Evolutionary conservation across 805 yeast genomes (phyloP).

Genomic region (Scheffersomyces stipitis): DNA sequence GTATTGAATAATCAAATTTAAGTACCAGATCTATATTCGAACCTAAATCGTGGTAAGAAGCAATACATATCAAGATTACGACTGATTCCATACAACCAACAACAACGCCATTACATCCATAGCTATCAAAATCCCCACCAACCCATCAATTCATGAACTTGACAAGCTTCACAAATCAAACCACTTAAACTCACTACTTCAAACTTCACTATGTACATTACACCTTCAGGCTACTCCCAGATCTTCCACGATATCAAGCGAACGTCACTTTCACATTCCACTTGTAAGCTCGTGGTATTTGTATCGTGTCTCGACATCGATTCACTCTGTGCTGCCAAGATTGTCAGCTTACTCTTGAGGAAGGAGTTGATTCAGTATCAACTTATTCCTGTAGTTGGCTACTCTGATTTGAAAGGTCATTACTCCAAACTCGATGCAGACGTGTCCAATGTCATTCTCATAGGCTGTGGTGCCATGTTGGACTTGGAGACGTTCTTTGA

Average conservation of each 20-base stretch:
- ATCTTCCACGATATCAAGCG: constrained; percentile 68
- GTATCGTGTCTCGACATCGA: constrained; percentile 91
- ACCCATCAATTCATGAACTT: too few species aligned
- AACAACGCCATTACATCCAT: too few species aligned
- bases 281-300: constrained; percentile 83
- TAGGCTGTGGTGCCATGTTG: constrained; percentile 94
- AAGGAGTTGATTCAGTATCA: constrained; percentile 85
- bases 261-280: constrained; percentile 85
- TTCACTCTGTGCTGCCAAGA: constrained; percentile 85
- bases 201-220: constrained; percentile 73
- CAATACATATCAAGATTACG: too few species aligned
- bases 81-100: too few species aligned
- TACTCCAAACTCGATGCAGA: constrained; percentile 68
- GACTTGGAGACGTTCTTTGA: constrained; percentile 78
- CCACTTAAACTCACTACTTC: too few species aligned
- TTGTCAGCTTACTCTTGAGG: constrained; percentile 67
- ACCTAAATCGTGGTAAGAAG: too few species aligned
- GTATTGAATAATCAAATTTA: too few species aligned
- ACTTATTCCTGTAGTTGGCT: constrained; percentile 90
- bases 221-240: constrained; percentile 63
- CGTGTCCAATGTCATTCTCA: constrained; percentile 68
- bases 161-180: too few species aligned
- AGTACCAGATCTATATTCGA: too few species aligned
- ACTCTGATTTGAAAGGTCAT: constrained; percentile 68
- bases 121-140: too few species aligned